Evolutionary conservation across 2,329 filamentous ascomycete species (phyloP).

Genomic region (Penicillium sp.): DNA sequence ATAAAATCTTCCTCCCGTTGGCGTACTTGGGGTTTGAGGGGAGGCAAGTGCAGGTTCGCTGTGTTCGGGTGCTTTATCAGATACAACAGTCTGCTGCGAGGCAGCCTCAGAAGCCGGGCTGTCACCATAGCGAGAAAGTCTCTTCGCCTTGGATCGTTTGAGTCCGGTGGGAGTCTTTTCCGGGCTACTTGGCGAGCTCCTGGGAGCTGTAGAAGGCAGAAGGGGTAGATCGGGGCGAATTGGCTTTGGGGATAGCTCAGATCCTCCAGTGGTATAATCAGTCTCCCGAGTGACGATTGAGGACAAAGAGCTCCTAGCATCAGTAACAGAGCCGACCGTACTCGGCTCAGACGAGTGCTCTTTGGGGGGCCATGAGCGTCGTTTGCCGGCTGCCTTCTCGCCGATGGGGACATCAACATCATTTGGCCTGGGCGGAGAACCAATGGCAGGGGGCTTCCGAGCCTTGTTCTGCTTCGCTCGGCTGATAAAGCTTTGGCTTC

Average conservation of each 20-base stretch:
- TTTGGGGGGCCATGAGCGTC: conserved; percentile 28
- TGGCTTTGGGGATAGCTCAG: conserved; percentile 22
- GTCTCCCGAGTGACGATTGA: conserved; percentile 35
- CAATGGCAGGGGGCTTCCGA: conserved; percentile 20
- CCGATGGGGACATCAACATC: conserved; percentile 62
- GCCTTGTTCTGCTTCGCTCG: conserved; percentile 36
- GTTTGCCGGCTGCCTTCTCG: conserved; percentile 50
- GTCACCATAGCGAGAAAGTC: conserved; percentile 38
- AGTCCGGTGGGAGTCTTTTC: conserved; percentile 33
- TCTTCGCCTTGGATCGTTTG: conserved; percentile 41
- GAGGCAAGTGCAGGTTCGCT: conserved; percentile 8
- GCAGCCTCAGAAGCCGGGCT: conserved; percentile 25
- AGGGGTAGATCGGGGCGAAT: conserved; percentile 25
- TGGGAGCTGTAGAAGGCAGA: conserved; percentile 27
- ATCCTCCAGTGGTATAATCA: conserved; percentile 26
- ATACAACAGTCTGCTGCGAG: conserved; percentile 20
- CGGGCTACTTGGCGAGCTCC: conserved; percentile 16
- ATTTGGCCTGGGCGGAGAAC: conserved; percentile 33
- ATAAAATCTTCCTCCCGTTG: conserved; percentile 15
- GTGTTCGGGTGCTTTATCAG: conserved; percentile 18
- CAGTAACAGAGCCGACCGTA: conserved; percentile 27
- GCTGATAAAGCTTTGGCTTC: conserved; percentile 52
- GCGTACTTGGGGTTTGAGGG: conserved; percentile 4
- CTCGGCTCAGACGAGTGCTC: conserved; percentile 33
- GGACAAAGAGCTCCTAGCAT: conserved; percentile 27